Conservation (phyloP, 192 early-diverging fungal genomes). For the Coemansia sp. region DNA sequence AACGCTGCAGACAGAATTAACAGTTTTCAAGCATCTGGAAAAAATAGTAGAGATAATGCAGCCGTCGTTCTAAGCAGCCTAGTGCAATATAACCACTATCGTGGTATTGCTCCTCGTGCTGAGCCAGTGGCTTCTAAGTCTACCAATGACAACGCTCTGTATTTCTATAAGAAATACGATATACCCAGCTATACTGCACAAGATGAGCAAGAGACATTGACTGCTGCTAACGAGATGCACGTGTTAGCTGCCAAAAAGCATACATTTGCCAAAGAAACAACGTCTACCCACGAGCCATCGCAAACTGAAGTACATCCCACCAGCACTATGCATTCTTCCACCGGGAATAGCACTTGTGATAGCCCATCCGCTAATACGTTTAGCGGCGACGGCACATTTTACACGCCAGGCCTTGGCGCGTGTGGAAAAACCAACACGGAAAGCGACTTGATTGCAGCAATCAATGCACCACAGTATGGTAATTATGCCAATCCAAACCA, state of each 20-base stretch:
- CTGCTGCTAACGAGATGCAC: neutral
- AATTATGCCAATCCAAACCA: conserved; percentile 49
- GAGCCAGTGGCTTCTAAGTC: neutral
- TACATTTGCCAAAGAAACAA: too few relatives aligned
- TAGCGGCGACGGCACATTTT: conserved; percentile 60
- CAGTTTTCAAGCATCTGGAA: too few relatives aligned
- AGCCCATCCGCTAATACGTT: conserved; percentile 26
- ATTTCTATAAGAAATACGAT: too few relatives aligned
- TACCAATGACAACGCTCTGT: too few relatives aligned
- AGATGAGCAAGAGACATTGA: too few relatives aligned
- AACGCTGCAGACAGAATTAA: too few relatives aligned
- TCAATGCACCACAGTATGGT: conserved; percentile 59
- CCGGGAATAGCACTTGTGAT: too few relatives aligned
- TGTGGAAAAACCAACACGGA: conserved; percentile 54
- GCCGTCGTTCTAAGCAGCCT: neutral
- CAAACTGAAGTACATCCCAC: neutral
- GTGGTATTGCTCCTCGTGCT: too few relatives aligned
- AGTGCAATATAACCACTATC: neutral
- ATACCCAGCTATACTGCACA: too few relatives aligned
- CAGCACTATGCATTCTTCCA: neutral
- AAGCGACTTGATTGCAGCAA: conserved; percentile 54
- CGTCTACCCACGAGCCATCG: neutral
- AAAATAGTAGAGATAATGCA: neutral
- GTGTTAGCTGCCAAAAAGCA: neutral
- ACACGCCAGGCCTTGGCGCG: conserved; percentile 54